These are phyloP conservation scores for Pezicula neosporulosa DNA, from an alignment of 2,329 filamentous ascomycete genomes.

Conservation along the genomic window DNA sequence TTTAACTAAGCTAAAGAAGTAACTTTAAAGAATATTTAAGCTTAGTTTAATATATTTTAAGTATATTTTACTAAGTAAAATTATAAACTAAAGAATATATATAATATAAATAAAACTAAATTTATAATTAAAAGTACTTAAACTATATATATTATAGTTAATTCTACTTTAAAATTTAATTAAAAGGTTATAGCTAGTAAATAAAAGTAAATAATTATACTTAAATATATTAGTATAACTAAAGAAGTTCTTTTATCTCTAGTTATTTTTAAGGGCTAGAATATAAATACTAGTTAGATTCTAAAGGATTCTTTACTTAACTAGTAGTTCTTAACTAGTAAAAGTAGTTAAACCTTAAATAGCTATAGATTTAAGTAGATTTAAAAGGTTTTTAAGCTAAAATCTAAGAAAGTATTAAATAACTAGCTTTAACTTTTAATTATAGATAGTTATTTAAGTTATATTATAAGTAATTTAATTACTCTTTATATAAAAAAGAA, in stretches of 20 bases:
- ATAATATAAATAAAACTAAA: no score
- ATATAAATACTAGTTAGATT: not conserved
- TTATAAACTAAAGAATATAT: no score
- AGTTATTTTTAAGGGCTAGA: no score
- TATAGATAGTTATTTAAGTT: not conserved
- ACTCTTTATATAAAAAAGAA: not conserved
- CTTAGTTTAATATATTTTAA: no score
- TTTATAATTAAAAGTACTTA: no score
- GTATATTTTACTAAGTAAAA: no score
- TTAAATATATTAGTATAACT: no score
- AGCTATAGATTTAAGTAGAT: not conserved
- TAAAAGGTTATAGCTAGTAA: not conserved
- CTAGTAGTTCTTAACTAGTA: not conserved
- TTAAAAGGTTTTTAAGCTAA: not conserved
- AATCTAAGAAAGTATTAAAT: not conserved
- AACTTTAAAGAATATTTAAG: no score
- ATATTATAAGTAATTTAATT: conserved; percentile 1
- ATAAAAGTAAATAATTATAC: not conserved
- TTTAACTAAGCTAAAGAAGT: no score
- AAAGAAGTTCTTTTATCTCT: no score
- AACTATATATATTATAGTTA: not conserved
- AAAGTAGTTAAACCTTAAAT: not conserved
- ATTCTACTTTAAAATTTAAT: not conserved
- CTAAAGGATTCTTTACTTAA: not conserved
- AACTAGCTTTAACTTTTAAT: not conserved